Evolutionary conservation across 1,139 yeast species (phyloP), one percentile per base, ranked within the genome.

Genomic region (Protomyces macrosporus): DNA sequence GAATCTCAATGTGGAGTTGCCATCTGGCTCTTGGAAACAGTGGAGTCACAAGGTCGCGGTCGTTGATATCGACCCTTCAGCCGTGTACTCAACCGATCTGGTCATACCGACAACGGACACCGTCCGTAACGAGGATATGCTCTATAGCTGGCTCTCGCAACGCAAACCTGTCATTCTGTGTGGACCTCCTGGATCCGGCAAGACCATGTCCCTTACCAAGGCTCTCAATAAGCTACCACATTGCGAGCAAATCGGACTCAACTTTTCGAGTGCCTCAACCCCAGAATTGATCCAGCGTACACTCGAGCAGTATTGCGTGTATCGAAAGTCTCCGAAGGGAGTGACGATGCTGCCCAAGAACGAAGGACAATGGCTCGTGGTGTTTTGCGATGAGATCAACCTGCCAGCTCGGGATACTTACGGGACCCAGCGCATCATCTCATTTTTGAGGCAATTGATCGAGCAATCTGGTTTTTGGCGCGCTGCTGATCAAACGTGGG

Each of bases 111-210:
- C 98, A 0, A 72, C 82, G 1, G 98, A 90, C 68, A 91, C 97
- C 0, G 73, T 81, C 1, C 79, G 85, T 64, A 89, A 88, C 67
- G 95, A 88, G 67, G 72, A 77, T 0, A 71, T 88, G 32, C 79
- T 91, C 0, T 82, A 80, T 67, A 78, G 85, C 0, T 74, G 88
- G 4, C 71, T 91, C 50, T 78, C 79, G 48, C 83, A 84, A 55
- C 87, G 82, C 65, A 76, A 77, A 56, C 84, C 95, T 0, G 74
- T 90, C 33, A 77, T 93, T 39, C 78, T 93, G 40, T 90, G 97
- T 75, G 98, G 98, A 4, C 98, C 98, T 0, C 98, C 98, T 0
- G 98, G 98, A 2, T 87, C 97, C 0, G 98, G 98, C 67, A 93
- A 93, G 72, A 91, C 98, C 0, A 91, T 91, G 98, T 85, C 93